Conservation (phyloP, 139 green algal genomes). For the Penium margaritaceum region DNA sequence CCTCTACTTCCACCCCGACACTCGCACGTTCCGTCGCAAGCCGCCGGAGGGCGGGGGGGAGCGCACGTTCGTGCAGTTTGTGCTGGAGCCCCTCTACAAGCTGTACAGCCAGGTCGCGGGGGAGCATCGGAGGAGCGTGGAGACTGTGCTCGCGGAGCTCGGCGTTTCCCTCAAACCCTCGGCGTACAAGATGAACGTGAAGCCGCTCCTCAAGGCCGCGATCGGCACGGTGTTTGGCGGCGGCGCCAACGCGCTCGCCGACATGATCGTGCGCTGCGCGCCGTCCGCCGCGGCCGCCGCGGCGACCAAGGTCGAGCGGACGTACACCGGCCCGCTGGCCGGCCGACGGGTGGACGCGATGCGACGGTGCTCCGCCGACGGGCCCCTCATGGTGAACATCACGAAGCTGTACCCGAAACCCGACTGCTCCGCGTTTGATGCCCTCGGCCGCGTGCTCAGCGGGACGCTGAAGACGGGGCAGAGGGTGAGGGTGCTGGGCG, state of each 20-base stretch:
- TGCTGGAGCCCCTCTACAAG: constrained; percentile 97
- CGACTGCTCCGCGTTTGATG: constrained; percentile 79
- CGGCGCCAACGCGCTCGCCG: constrained; percentile 67
- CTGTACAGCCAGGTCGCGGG: constrained; percentile 63
- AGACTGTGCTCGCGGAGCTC: constrained; percentile 65
- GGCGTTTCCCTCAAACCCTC: constrained; percentile 69
- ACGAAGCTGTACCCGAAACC: constrained; percentile 87
- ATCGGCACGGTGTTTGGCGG: constrained; percentile 61
- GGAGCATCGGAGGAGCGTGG: constrained; percentile 61
- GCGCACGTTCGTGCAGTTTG: constrained; percentile 88
- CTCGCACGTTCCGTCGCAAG: constrained; percentile 70
- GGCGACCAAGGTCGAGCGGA: constrained; percentile 56
- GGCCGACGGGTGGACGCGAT: constrained; percentile 62
- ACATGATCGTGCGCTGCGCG: constrained; percentile 81
- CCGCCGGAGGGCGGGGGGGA: constrained; percentile 54
- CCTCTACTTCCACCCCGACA: constrained; percentile 76
- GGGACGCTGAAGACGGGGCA: constrained; percentile 79
- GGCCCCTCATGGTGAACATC: constrained; percentile 80
- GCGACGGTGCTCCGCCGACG: constrained; percentile 66
- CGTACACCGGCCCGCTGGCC: constrained; percentile 75
- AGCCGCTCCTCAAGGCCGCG: constrained; percentile 59
- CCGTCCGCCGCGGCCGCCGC: constrained; percentile 67
- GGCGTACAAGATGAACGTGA: constrained; percentile 74
- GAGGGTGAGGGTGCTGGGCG: constrained; percentile 61
- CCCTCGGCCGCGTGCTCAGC: constrained; percentile 80